A percentile compares a stretch with the other conserved stretches of the same genome.
These are phyloP conservation scores for Sugiyamaella paludigena DNA, from an alignment of 1,139 yeast genomes.

Conservation along the genomic window DNA sequence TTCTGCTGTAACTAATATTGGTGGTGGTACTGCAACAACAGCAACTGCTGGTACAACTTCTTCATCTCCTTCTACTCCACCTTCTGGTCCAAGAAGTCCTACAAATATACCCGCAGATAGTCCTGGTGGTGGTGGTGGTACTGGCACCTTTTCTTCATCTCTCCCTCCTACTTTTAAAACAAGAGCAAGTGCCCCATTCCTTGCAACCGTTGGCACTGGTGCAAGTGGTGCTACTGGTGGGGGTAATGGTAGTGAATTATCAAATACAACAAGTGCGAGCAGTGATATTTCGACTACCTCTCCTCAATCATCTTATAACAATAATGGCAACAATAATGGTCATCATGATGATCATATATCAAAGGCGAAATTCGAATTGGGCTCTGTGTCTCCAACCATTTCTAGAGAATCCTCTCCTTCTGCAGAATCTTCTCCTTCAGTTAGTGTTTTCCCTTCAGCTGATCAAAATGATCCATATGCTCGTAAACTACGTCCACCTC, in stretches of 20 bases:
- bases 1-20: neutral
- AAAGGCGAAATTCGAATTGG: conserved; percentile 11
- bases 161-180: conserved; percentile 1
- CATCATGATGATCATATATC: too few relatives aligned
- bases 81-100: too few relatives aligned
- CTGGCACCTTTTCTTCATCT: neutral
- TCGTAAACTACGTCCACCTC: conserved; percentile 35
- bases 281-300: conserved; percentile 3
- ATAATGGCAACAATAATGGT: neutral
- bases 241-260: conserved; percentile 1
- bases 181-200: conserved; percentile 8
- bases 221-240: neutral
- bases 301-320: conserved; percentile 1
- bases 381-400: conserved; percentile 10
- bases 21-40: neutral
- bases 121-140: too few relatives aligned
- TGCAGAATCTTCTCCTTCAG: conserved; percentile 18
- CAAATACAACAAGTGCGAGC: conserved; percentile 8
- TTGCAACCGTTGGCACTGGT: conserved; percentile 1
- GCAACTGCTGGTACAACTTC: too few relatives aligned
- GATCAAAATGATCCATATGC: conserved; percentile 38
- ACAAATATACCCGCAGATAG: too few relatives aligned
- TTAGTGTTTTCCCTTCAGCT: conserved; percentile 28
- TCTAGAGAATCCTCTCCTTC: conserved; percentile 27
- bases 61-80: too few relatives aligned